Evolutionary conservation across 1,139 yeast genomes (phyloP), one percentile per base, ranked within the genome.

Genomic region (Candida glucosophila): DNA sequence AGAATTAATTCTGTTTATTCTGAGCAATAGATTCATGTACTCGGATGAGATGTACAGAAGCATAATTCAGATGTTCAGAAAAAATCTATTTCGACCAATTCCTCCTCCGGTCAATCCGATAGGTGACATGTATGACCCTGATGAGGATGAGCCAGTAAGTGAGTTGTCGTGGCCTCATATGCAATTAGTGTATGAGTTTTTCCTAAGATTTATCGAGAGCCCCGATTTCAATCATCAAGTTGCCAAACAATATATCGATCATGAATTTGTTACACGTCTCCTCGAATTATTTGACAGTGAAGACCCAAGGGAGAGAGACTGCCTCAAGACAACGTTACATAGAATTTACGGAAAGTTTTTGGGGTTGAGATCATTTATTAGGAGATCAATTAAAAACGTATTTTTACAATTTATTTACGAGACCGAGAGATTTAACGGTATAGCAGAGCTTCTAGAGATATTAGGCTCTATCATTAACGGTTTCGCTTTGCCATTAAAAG

Each of bases 161-260:
- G 98, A 92, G 49, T 74, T 90, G 34, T 90, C 97, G 5, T 90
- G 99, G 99, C 95, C 98, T 4, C 99, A 90, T 52, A 90, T 92
- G 96, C 94, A 85, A 55, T 73, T 88, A 22, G 94, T 88, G 22
- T 90, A 92, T 57, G 97, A 90, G 51, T 85, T 90, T 46, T 90
- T 90, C 49, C 61, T 92, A 35, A 66, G 95, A 43, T 90, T 90
- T 55, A 79, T 90, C 35, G 98, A 90, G 55, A 77, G 90, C 36
- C 93, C 95, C 4, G 97, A 88, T 55, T 90, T 92, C 50, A 85
- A 85, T 47, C 95, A 88, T 44, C 86, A 85, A 35, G 65, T 82
- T 34, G 98, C 98, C 14, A 88, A 88, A 52, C 92, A 82, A 41
- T 88, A 76, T 49, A 86, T 90, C 42, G 97, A 90, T 52, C 97